Percentiles rank a stretch among this genome's conserved stretches.
phyloP scores from a whole-genome alignment of 1,284 basidiomycete species.

The Ustilago curta region DNA sequence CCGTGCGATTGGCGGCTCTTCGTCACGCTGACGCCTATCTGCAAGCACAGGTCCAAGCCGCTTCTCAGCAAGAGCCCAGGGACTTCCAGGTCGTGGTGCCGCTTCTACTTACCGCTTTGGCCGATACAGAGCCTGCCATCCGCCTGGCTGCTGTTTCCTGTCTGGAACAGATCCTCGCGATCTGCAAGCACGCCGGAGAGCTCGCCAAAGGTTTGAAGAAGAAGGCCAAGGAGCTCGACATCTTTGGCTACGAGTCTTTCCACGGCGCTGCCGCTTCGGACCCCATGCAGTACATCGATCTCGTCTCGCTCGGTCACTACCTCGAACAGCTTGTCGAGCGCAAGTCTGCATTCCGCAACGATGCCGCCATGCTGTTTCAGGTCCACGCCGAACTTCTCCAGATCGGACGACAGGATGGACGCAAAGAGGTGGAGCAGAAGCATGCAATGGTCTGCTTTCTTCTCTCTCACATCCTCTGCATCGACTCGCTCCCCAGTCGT shows the following conservation, averaged over 20 bases:
- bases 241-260: constrained; percentile 85
- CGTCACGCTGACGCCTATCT: constrained; percentile 78
- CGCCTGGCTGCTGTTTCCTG: constrained; percentile 78
- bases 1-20: constrained; percentile 79
- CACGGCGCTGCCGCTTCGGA: constrained; percentile 77
- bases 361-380: constrained; percentile 75
- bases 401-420: constrained; percentile 73
- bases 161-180: constrained; percentile 73
- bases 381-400: constrained; percentile 77
- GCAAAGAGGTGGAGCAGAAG: constrained; percentile 77
- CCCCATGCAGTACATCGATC: constrained; percentile 81
- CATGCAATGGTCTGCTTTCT: constrained; percentile 82
- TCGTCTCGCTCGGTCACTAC: constrained; percentile 79
- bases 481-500: constrained; percentile 74
- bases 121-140: constrained; percentile 73
- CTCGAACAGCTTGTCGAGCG: constrained; percentile 72
- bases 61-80: constrained; percentile 24
- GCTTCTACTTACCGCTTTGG: constrained; percentile 78
- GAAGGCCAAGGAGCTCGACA: constrained; percentile 70
- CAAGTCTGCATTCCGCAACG: constrained; percentile 74
- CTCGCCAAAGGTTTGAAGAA: constrained; percentile 35
- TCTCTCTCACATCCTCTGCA: constrained; percentile 81
- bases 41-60: constrained; percentile 69
- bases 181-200: constrained; percentile 69
- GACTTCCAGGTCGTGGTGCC: constrained; percentile 91